Conservation (phyloP, 441 rosid genomes). For the Bocquillonia castaneifolia region DNA sequence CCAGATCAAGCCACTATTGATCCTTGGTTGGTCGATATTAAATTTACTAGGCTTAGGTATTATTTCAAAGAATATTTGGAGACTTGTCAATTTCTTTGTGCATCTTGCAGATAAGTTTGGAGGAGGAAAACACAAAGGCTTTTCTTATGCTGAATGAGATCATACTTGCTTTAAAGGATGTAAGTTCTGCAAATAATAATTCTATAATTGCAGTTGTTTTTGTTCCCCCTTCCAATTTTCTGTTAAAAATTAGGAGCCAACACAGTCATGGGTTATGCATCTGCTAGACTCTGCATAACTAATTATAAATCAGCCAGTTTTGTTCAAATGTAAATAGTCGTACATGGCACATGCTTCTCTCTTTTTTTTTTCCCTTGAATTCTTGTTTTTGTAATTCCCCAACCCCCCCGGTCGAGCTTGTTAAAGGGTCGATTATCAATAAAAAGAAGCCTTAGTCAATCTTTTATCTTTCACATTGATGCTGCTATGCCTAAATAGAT, state of each 20-base stretch:
- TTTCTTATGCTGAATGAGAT: constrained; percentile 91
- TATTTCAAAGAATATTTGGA: constrained; percentile 3
- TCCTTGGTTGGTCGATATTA: not conserved
- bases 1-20: not conserved
- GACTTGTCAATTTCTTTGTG: constrained; percentile 11
- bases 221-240: constrained; percentile 1
- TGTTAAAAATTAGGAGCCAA: not conserved
- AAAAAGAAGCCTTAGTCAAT: no score
- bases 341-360: not conserved
- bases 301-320: not conserved
- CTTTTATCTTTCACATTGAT: no score
- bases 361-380: not conserved
- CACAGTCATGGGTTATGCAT: not conserved
- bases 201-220: not conserved
- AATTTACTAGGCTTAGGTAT: not conserved
- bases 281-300: not conserved
- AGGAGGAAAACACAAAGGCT: constrained; percentile 66
- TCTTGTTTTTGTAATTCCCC: no score
- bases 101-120: constrained; percentile 45
- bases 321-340: not conserved
- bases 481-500: no score
- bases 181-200: constrained; percentile 34
- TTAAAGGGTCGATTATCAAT: no score
- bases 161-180: constrained; percentile 78
- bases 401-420: no score